Evolutionary conservation across 306 rosid species (phyloP), one percentile per base, ranked within the genome.

Genomic region (Pyrus communis): DNA sequence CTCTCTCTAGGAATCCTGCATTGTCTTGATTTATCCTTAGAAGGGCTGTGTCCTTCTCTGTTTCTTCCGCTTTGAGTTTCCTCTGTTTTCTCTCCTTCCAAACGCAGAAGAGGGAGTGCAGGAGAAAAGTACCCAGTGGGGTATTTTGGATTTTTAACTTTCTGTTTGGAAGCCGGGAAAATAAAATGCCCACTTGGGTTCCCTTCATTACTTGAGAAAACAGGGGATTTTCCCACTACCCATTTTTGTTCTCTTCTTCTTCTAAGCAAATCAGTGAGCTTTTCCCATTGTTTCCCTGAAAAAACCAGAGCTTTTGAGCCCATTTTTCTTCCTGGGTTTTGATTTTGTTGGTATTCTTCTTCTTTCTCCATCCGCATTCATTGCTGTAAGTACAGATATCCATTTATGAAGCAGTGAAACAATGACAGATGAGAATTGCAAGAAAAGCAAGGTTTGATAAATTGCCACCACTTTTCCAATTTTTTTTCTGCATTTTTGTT

Each of bases 391-490:
- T 75, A 66, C 42, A 28, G 77, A 74, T 71, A 77, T 69, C 86
- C 90, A 49, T 49, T 70, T 86, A 92, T 96, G 99, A 92, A 96
- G 90, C 81, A 64, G 82, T 78, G 74, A 86, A 80, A 91, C 98
- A 89, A 96, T 96, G 99, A 91, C 90, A 93, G 99, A 96, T 92
- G 99, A 87, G 55, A 91, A 85, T 91, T 86, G 84, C 64, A 96
- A 92, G 91, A 96, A 91, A 87, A 91, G 90, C 98, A 96, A 96
- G 99, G 99, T 96, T 88, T 83, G 86, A 75, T 79, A 74, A 49
- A 78, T 86, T 74, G 84, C 42, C 70, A 60, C 7, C 30, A 62
- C 80, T 75, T 46, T 58, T 75, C 64, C 69, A 23, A 64, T 67
- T 75, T 78, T 82, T 82, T 27, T 69, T 49, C 12, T 73, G 74